Evolutionary conservation across 495 filamentous ascomycete genomes (phyloP), one percentile per base, ranked within the genome.

Genomic region (Cercophora scortea): DNA sequence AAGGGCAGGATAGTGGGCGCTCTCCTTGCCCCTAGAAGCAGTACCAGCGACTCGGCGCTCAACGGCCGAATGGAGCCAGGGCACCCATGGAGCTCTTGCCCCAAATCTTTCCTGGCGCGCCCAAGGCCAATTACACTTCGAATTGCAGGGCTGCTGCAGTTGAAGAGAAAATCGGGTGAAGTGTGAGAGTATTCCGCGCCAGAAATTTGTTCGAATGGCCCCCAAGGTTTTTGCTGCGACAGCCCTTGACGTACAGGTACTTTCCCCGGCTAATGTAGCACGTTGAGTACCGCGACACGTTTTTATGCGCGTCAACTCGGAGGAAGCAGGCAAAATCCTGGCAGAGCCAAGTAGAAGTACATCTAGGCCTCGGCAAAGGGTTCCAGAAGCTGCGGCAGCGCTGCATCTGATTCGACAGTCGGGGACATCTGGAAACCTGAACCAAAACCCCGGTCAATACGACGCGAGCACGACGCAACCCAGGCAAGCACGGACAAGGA

Each of bases 401-500:
- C 10, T 3, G 54, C 12, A 18, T 49, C 54, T 67, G 55, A 67
- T 67, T 67, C 54, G 62, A 15, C 42, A 18, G 17, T 32, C 18
- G 41, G 32, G n/a, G 15, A 32, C 43, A 53, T 58, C 50, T 58
- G 54, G 60, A 59, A 61, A 57, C 45, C 52, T 42, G 62, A 57
- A 44, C 54, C 55, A 52, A 52, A 44, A 58, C 55, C 61, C 62
- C 39, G 55, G 59, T 62, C 61, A 53, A 47, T 60, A 49, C 59
- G 25, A 25, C 25, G 25, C 25, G 25, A 25, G 25, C 25, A 49
- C 61, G 47, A 61, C 62, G 60, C 60, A 61, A 50, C 61, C 53
- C 53, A 54, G 54, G 34, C 49, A 55, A 57, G 59, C 56, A 63
- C 62, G 25, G 62, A 67, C 64, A 61, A 53, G 57, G 64, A 63